phyloP scores from a whole-genome alignment of 768 basidiomycete genomes.

The Tricholoma sp. region DNA sequence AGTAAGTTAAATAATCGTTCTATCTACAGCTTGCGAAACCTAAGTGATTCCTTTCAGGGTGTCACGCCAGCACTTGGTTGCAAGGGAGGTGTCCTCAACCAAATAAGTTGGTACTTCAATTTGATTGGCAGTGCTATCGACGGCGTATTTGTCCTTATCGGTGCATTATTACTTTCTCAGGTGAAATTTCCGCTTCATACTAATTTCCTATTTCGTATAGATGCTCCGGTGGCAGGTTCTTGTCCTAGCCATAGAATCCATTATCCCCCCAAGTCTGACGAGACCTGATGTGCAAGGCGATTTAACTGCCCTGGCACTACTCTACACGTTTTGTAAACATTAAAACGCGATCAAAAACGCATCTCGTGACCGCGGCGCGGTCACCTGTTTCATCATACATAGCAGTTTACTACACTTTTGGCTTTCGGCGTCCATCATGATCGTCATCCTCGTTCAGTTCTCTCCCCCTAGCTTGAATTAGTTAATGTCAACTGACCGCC shows the following conservation, averaged over 20 bases:
- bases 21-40: not conserved
- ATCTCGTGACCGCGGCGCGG: too few relatives aligned
- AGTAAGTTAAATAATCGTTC: constrained; percentile 26
- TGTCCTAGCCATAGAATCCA: constrained; percentile 56
- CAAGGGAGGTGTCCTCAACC: constrained; percentile 22
- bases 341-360: too few relatives aligned
- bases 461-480: too few relatives aligned
- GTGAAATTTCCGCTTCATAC: not conserved
- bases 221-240: constrained; percentile 41
- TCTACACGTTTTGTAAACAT: too few relatives aligned
- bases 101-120: constrained; percentile 61
- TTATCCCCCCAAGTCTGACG: constrained; percentile 48
- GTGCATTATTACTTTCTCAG: constrained; percentile 32
- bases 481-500: too few relatives aligned
- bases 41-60: constrained; percentile 26
- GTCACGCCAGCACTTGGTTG: constrained; percentile 38
- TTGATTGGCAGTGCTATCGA: constrained; percentile 60
- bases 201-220: constrained; percentile 25
- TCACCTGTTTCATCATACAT: too few relatives aligned
- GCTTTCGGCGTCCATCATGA: too few relatives aligned
- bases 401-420: too few relatives aligned
- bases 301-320: too few relatives aligned
- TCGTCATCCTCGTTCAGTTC: too few relatives aligned
- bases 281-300: too few relatives aligned
- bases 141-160: constrained; percentile 54